A percentile compares a stretch with the other conserved stretches of the same genome.
Conservation (phyloP, 106 monocot genomes). For the Acorus gramineus region DNA sequence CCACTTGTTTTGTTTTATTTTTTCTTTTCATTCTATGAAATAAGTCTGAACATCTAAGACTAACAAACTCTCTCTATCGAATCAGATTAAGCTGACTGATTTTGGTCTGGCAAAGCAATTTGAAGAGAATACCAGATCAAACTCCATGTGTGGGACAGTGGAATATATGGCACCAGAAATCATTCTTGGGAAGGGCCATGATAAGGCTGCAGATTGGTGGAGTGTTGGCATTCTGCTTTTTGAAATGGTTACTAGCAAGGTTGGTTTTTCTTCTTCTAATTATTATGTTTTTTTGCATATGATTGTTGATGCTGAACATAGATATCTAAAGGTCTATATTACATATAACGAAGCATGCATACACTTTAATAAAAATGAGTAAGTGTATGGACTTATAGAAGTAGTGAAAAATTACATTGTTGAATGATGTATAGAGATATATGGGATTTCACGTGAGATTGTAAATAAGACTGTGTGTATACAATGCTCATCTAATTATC, state of each 20-base stretch:
- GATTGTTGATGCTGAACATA: too few relatives aligned
- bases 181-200: constrained; percentile 20
- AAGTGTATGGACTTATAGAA: too few relatives aligned
- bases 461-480: neutral
- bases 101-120: constrained; percentile 28
- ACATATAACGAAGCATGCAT: too few relatives aligned
- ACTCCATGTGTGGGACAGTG: constrained; percentile 26
- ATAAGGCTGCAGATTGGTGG: constrained; percentile 36
- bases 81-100: constrained; percentile 24
- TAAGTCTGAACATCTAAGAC: neutral
- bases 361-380: too few relatives aligned
- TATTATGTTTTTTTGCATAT: neutral
- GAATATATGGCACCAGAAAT: constrained; percentile 36
- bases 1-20: neutral
- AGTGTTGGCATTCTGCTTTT: constrained; percentile 30
- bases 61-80: neutral
- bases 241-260: constrained; percentile 31
- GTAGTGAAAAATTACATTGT: neutral
- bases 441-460: too few relatives aligned
- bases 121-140: constrained; percentile 15
- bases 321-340: too few relatives aligned
- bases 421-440: neutral
- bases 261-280: constrained; percentile 1
- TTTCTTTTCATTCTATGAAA: neutral
- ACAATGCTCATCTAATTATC: neutral